Evolutionary conservation across 73 alveolate genomes (phyloP), one percentile per base, ranked within the genome.

Genomic region (Paramecium sexaurelia): DNA sequence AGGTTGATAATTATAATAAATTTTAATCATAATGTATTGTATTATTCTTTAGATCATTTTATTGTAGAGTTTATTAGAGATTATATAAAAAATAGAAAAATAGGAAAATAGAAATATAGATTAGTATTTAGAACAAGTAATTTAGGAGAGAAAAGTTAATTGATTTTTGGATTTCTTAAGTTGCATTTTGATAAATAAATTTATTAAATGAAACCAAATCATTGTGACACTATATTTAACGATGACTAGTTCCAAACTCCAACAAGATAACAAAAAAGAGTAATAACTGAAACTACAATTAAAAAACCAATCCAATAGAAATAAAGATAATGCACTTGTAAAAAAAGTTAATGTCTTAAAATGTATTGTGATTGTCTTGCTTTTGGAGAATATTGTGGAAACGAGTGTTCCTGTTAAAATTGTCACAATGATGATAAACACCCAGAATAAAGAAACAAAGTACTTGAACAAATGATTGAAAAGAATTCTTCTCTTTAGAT

Each of bases 291-390:
- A 32, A 66, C 47, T 24, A 66, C 83, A 66, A 66, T 66, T 66
- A 66, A 66, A 66, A 66, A 66, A 66, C 37, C 43, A 29, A 22
- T 29, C 22, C 83, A 66, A 29, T 32, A 66, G 83, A 66, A 66
- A 66, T 66, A 26, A 15, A 73, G 45, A 37, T 29, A 27, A 73
- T 73, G 87, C 15, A 73, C 35, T 73, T 73, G 87, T 9, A 73
- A 73, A 73, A 73, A 73, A 35, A 73, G 87, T 10, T 20, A 73
- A 35, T 73, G 87, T 41, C 45, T 73, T 11, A 73, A 73, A 20
- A 35, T 73, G 33, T 73, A 73, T 73, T 73, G 87, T 33, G 87
- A 73, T 35, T 73, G 83, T 66, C 47, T 66, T 11, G 83, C 83
- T 5, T 29, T 29, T 66, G 83, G 83, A 3, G 83, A 66, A 10